Evolutionary conservation across 208 protist genomes (phyloP), one percentile per base, ranked within the genome.

Genomic region (Crithidia thermophila): DNA sequence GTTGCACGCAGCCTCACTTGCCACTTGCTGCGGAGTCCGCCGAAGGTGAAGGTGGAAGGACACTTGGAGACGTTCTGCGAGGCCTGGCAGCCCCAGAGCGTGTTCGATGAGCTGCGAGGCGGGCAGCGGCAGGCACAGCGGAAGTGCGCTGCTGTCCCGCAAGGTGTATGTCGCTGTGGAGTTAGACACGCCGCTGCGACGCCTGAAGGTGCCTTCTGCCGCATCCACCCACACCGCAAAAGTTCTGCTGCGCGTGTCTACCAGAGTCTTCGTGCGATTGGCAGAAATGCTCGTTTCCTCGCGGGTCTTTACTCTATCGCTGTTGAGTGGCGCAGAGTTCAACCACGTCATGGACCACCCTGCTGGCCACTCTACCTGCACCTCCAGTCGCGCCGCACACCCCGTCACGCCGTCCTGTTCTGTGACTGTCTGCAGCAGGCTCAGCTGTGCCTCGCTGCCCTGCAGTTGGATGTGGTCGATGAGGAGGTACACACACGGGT

Each of bases 81-180:
- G 60, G 11, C 69, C 69, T 23, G 51, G 14, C n/a, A 42, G 16
- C 16, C 69, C 69, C 18, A 67, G 42, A 18, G 40, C 53, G n/a
- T 11, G 27, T 21, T 40, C 23, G 27, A 68, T 58, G 30, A 42
- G 52, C 60, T 67, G 28, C 36, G 69, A n/a, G 13, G 69, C 36
- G 21, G 69, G 69, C 60, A 75, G 25, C 4, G 42, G 34, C 42
- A 75, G 55, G 53, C 69, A 68, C 31, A 75, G 46, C 5, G 69
- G 53, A 21, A 30, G 7, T 16, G 49, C 27, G 36, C 42, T 34
- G 4, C 20, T 21, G 21, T 43, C 46, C 21, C 13, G 21, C 28
- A 55, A 30, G 16, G 39, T 28, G 20, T 18, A n/a, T 31, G 61
- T 39, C 36, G 21, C 60, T 27, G 50, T 34, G 31, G 23, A 25